These are phyloP conservation scores for Acacia crassicarpa DNA, from an alignment of 306 rosid species.

Conservation along the genomic window DNA sequence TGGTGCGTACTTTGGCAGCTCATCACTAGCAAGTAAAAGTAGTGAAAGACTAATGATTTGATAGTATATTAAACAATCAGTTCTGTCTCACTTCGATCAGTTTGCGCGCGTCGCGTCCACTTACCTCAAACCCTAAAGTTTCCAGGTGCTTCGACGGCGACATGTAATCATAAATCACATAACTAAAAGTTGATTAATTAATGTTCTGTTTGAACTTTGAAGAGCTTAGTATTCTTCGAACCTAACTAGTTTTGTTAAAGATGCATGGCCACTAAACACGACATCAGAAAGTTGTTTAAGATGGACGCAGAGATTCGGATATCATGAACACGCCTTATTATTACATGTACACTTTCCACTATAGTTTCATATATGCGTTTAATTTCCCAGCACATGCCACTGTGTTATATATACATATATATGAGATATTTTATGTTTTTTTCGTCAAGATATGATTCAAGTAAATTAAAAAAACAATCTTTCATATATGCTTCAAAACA, in stretches of 20 bases:
- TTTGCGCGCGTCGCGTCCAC: background rate
- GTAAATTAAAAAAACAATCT: background rate
- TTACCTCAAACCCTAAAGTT: constrained; percentile 30
- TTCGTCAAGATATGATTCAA: background rate
- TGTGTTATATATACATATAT: no score
- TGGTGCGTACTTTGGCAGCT: constrained; percentile 11
- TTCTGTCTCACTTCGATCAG: background rate
- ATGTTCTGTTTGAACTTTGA: background rate
- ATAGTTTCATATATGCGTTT: background rate
- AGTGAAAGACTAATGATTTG: constrained; percentile 30
- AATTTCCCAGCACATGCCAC: background rate
- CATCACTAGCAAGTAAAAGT: constrained; percentile 1
- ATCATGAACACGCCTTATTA: background rate
- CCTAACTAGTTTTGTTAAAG: background rate
- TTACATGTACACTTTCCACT: background rate
- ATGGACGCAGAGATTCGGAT: background rate
- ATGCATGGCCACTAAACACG: background rate
- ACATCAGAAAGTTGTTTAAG: background rate
- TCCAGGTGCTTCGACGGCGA: background rate
- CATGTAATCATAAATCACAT: background rate
- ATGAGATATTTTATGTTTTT: background rate
- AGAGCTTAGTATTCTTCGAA: background rate
- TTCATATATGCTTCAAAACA: background rate
- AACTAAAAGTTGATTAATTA: background rate
- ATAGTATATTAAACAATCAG: constrained; percentile 19